Evolutionary conservation across 139 green algal genomes (phyloP).

Genomic region (Gonium pectorale): DNA sequence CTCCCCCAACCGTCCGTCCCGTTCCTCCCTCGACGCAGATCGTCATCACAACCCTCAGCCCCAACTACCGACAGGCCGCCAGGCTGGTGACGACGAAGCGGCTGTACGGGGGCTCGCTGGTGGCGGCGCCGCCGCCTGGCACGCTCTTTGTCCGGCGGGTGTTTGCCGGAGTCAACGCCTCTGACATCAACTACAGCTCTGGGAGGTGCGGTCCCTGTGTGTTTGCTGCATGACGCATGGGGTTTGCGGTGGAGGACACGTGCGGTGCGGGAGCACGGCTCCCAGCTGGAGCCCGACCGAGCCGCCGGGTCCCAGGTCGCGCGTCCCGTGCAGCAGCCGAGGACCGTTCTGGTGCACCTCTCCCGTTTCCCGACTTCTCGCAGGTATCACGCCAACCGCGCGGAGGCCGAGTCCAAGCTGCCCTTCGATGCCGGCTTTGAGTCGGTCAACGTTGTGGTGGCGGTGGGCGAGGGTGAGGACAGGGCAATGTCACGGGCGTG

Average conservation of each 20-base stretch:
- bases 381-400: conserved; percentile 70
- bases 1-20: too few species aligned
- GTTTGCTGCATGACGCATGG: too few species aligned
- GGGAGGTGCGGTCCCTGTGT: conserved; percentile 50
- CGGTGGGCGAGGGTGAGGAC: conserved; percentile 49
- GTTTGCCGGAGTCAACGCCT: conserved; percentile 84
- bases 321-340: too few species aligned
- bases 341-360: too few species aligned
- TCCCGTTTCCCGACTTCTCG: not conserved
- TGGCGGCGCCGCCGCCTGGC: conserved; percentile 39
- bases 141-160: conserved; percentile 75
- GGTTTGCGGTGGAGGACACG: too few species aligned
- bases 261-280: too few species aligned
- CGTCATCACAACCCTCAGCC: conserved; percentile 67
- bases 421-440: conserved; percentile 89
- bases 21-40: too few species aligned
- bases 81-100: conserved; percentile 50
- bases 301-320: too few species aligned
- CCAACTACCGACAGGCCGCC: conserved; percentile 74
- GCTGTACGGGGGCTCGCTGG: not conserved
- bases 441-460: conserved; percentile 76
- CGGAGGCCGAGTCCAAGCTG: conserved; percentile 65
- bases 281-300: too few species aligned
- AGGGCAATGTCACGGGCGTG: too few species aligned
- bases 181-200: conserved; percentile 87